These are phyloP conservation scores for Thelephora terrestris DNA, from an alignment of 1,284 basidiomycete species.

Conservation along the genomic window DNA sequence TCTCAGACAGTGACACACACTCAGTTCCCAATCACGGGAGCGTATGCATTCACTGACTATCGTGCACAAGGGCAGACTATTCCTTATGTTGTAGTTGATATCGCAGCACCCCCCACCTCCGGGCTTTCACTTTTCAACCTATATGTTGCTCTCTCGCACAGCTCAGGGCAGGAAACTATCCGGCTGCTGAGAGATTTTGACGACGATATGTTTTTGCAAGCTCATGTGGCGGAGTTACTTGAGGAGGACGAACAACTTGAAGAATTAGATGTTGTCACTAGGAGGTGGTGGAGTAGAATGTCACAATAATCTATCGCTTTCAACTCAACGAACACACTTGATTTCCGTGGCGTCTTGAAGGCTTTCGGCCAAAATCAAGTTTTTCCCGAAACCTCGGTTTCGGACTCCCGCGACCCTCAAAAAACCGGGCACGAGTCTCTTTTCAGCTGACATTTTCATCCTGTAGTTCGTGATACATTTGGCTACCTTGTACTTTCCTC, in stretches of 20 bases:
- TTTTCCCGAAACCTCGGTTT: too few relatives aligned
- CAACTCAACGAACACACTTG: too few relatives aligned
- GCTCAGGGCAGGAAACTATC: conserved; percentile 19
- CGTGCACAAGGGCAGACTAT: conserved; percentile 24
- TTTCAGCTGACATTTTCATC: too few relatives aligned
- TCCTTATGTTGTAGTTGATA: conserved; percentile 19
- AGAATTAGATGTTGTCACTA: not conserved
- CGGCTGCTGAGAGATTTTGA: conserved; percentile 15
- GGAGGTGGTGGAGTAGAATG: not conserved
- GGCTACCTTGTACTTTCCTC: too few relatives aligned
- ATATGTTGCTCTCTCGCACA: conserved; percentile 25
- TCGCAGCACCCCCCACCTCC: conserved; percentile 20
- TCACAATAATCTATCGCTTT: too few relatives aligned
- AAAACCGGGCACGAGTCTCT: too few relatives aligned
- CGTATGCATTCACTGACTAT: conserved; percentile 27
- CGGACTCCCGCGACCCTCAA: too few relatives aligned
- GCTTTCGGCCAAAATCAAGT: too few relatives aligned
- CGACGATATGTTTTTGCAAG: conserved; percentile 1
- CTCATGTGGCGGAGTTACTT: conserved; percentile 1
- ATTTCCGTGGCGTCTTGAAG: too few relatives aligned
- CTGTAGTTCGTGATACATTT: too few relatives aligned
- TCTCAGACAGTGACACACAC: conserved; percentile 4
- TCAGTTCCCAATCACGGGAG: conserved; percentile 21
- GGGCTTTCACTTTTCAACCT: conserved; percentile 20
- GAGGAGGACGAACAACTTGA: conserved; percentile 6